Base-by-base conservation (phyloP, 768 basidiomycete genomes). In the Panaeolus cyanescens region DNA sequence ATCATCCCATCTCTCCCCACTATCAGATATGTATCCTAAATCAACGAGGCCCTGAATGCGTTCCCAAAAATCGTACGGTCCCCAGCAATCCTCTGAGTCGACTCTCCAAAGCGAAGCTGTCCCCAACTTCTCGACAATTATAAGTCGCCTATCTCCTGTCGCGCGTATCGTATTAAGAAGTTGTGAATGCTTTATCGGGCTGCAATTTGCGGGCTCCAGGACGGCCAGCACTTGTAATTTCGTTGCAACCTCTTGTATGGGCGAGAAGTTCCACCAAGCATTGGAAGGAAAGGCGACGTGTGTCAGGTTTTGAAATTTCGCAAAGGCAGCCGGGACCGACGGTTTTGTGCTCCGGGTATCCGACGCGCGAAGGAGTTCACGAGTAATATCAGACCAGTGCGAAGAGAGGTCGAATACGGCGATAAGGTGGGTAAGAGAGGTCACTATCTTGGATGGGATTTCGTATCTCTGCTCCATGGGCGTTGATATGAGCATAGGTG, bases 381-480 rank as follows among this genome's bases (percentile, higher is more conserved):
- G 45, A 15, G 45, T 50, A 13, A 50, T 50, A 15, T 50, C 45
- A 30, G 45, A 50, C 45, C 45, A 50, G 45, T 50, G 45, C 45
- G 45, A 50, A 0, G 45, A 50, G 45, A 50, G 45, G 45, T 50
- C 45, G 15, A 50, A 50, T 15, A 50, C 45, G 45, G 45, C 45
- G 45, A 50, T 50, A 0, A 74, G 63, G 60, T 72, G 74, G 4
- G 74, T 72, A 5, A 75, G 30, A 3, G 63, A 56, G 17, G 69
- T 57, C 5, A 70, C 50, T 9, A 71, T 59, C 1, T 53, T 54
- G 5, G 63, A 67, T 1, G 69, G 70, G 37, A 72, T 68, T 28
- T 68, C 65, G 5, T 63, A 67, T n/a, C 59, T 36, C 17, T 58
- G 15, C n/a, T 33, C 40, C 30, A 42, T n/a, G 20, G 20, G 19